phyloP scores from a whole-genome alignment of 768 basidiomycete genomes.

The Leucocoprinus leucothites region DNA sequence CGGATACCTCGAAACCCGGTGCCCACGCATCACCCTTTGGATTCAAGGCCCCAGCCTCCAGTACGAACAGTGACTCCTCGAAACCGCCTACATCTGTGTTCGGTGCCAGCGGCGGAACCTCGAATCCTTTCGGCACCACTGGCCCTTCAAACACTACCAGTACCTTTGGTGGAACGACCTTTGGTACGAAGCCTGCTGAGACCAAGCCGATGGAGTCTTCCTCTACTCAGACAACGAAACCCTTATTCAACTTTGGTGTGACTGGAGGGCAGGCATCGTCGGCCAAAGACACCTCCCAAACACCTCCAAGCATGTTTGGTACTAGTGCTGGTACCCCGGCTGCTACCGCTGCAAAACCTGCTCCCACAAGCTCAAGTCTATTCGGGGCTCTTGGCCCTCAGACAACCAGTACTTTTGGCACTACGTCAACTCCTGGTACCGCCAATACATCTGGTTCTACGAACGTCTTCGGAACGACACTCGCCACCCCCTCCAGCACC shows the following conservation, averaged over 20 bases:
- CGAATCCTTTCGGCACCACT: background rate
- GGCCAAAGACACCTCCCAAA: background rate
- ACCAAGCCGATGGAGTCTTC: slow-evolving; percentile 8
- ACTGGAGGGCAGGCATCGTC: background rate
- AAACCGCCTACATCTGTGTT: slow-evolving; percentile 18
- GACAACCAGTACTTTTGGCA: background rate
- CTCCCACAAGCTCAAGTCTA: slow-evolving; percentile 14
- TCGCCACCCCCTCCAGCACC: background rate
- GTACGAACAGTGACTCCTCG: slow-evolving; percentile 8
- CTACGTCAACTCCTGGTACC: slow-evolving; percentile 8
- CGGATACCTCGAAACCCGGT: slow-evolving; percentile 20
- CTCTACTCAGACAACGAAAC: slow-evolving; percentile 12
- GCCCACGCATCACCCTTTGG: slow-evolving; percentile 20
- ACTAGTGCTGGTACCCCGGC: slow-evolving; percentile 9
- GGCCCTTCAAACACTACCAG: background rate
- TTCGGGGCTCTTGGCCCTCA: slow-evolving; percentile 14
- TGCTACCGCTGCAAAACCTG: slow-evolving; percentile 11
- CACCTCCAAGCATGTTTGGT: background rate
- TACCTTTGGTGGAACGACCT: background rate
- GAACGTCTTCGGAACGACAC: background rate
- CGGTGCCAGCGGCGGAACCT: slow-evolving; percentile 7
- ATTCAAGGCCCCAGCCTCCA: slow-evolving; percentile 16
- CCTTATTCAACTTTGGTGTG: slow-evolving; percentile 19
- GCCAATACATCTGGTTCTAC: background rate
- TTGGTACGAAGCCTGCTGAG: slow-evolving; percentile 14